Percentiles rank a stretch among this genome's conserved stretches.
Evolutionary conservation across 2,329 filamentous ascomycete species (phyloP).

Genomic region (Aspergillus japonicus): DNA sequence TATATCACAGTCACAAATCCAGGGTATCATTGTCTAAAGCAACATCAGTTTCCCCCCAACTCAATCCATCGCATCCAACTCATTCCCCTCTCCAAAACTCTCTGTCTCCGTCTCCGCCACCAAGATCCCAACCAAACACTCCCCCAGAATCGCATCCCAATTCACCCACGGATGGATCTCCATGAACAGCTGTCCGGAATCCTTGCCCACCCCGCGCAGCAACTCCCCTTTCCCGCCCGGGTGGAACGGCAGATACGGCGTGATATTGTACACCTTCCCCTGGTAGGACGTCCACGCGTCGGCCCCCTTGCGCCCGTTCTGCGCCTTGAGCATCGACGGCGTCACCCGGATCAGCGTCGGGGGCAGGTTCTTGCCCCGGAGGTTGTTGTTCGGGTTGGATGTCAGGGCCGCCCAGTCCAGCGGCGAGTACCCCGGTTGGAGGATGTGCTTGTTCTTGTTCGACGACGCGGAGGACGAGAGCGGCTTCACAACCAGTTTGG

Average conservation of each 20-base stretch:
- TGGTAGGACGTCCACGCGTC: constrained; percentile 90
- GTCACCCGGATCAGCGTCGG: constrained; percentile 69
- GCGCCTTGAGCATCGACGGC: constrained; percentile 71
- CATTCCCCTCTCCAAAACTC: constrained; percentile 27
- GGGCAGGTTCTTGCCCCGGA: constrained; percentile 58
- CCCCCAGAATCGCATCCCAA: constrained; percentile 64
- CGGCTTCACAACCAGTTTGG: constrained; percentile 42
- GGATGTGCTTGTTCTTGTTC: constrained; percentile 41
- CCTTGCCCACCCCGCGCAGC: constrained; percentile 63
- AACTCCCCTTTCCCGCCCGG: constrained; percentile 70
- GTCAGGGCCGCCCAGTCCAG: constrained; percentile 90
- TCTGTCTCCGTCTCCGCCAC: constrained; percentile 54
- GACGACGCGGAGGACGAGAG: constrained; percentile 42
- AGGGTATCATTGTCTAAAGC: too few species aligned
- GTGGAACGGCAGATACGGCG: constrained; percentile 85
- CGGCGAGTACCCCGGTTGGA: constrained; percentile 89
- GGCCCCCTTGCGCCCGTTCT: constrained; percentile 78
- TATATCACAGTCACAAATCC: too few species aligned
- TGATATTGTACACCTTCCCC: constrained; percentile 91
- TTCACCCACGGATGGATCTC: constrained; percentile 68
- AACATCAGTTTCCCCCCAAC: neutral
- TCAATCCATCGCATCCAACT: constrained; percentile 62
- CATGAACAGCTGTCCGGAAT: constrained; percentile 63
- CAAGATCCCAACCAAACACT: constrained; percentile 62
- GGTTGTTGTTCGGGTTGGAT: constrained; percentile 60